A percentile compares a stretch with the other conserved stretches of the same genome.
These are phyloP conservation scores for Collybia sp. DNA, from an alignment of 768 basidiomycete genomes.

Conservation along the genomic window DNA sequence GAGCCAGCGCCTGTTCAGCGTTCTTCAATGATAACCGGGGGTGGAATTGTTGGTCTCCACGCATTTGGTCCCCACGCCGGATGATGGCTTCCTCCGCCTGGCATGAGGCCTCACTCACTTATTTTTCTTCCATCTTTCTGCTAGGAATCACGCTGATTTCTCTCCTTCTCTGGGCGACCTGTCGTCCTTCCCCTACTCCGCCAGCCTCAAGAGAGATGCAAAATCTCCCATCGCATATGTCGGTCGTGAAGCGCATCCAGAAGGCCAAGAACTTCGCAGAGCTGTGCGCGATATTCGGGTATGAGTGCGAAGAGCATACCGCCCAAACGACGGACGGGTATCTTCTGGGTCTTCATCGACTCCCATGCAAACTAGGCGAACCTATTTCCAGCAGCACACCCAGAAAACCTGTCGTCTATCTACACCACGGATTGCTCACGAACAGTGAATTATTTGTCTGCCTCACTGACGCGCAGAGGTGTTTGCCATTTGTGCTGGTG, in stretches of 20 bases:
- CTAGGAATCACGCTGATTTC: too few relatives aligned
- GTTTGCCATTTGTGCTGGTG: slow-evolving; percentile 72
- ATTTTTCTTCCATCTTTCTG: too few relatives aligned
- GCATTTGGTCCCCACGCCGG: too few relatives aligned
- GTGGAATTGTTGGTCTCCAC: too few relatives aligned
- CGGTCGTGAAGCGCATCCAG: slow-evolving; percentile 36
- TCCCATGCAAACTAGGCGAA: slow-evolving; percentile 54
- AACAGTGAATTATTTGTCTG: slow-evolving; percentile 86
- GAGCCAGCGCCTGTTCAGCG: too few relatives aligned
- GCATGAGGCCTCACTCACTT: too few relatives aligned
- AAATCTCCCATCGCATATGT: slow-evolving; percentile 18
- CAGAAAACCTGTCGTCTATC: slow-evolving; percentile 73
- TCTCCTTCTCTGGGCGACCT: too few relatives aligned
- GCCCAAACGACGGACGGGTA: slow-evolving; percentile 85
- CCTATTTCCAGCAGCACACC: too few relatives aligned
- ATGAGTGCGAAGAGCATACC: slow-evolving; percentile 75
- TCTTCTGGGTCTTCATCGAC: slow-evolving; percentile 71
- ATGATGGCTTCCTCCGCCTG: too few relatives aligned
- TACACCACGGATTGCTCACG: slow-evolving; percentile 86
- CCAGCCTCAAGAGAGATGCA: too few relatives aligned
- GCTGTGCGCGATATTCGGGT: slow-evolving; percentile 66
- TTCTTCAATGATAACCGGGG: too few relatives aligned
- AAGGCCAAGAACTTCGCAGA: slow-evolving; percentile 52
- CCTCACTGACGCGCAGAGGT: slow-evolving; percentile 61
- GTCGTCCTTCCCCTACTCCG: too few relatives aligned